These are phyloP conservation scores for Orbilia javanica DNA, from an alignment of 2,329 filamentous ascomycete genomes.

Conservation along the genomic window DNA sequence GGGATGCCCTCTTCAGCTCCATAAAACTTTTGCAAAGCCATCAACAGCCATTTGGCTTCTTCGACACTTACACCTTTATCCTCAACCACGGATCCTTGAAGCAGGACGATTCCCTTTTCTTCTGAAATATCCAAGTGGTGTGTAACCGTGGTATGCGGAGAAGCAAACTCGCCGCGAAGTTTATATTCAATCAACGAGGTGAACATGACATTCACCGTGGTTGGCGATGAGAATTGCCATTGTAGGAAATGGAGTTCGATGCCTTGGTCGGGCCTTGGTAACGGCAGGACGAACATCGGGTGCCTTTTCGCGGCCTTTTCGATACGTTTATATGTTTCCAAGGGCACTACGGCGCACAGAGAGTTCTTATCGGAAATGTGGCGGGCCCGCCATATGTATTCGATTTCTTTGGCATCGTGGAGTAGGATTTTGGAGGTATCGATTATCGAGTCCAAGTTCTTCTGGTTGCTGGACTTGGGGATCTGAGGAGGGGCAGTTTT, in stretches of 20 bases:
- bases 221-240: conserved; percentile 86
- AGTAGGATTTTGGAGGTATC: conserved; percentile 81
- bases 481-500: conserved; percentile 64
- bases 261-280: conserved; percentile 76
- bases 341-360: conserved; percentile 85
- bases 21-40: conserved; percentile 96
- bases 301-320: conserved; percentile 77
- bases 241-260: conserved; percentile 97
- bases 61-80: conserved; percentile 80
- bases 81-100: conserved; percentile 84
- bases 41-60: conserved; percentile 88
- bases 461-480: conserved; percentile 66
- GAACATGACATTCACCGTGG: conserved; percentile 84
- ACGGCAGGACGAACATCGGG: conserved; percentile 90
- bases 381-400: conserved; percentile 88
- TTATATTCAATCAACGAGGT: conserved; percentile 96
- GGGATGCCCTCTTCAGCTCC: conserved; percentile 68
- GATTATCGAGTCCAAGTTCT: conserved; percentile 77
- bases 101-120: conserved; percentile 82
- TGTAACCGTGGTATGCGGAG: conserved; percentile 92
- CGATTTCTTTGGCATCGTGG: conserved; percentile 80
- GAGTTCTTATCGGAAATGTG: conserved; percentile 79
- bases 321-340: conserved; percentile 79
- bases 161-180: conserved; percentile 85
- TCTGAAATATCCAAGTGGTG: conserved; percentile 85